These are phyloP conservation scores for Cladosporium sp. DNA, from an alignment of 2,329 filamentous ascomycete species.

Conservation along the genomic window DNA sequence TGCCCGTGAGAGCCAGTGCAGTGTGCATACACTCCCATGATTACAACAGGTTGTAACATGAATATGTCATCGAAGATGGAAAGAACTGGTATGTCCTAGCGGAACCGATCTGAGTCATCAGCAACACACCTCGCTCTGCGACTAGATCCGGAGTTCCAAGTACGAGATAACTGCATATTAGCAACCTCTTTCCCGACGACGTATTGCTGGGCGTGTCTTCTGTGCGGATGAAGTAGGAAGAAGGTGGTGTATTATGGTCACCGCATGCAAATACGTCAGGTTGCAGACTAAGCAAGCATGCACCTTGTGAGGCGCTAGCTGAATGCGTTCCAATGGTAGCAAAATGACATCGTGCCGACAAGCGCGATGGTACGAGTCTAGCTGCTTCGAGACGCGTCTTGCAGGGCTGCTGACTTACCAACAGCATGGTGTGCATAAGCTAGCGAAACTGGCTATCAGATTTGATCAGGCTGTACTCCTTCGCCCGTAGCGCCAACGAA, in stretches of 20 bases:
- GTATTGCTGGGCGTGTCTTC: not conserved
- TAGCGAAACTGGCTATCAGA: not conserved
- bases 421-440: not conserved
- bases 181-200: not conserved
- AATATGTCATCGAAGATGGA: slow-evolving; percentile 7
- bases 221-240: not conserved
- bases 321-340: slow-evolving; percentile 5
- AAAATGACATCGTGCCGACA: not conserved
- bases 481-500: not conserved
- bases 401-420: slow-evolving; percentile 1
- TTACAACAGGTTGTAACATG: not conserved
- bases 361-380: not conserved
- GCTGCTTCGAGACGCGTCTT: not conserved
- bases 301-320: not conserved
- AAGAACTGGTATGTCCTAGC: not conserved
- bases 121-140: slow-evolving; percentile 5
- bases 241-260: slow-evolving; percentile 4
- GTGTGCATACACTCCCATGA: slow-evolving; percentile 3
- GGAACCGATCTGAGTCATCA: slow-evolving; percentile 11
- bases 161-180: not conserved
- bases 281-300: slow-evolving; percentile 2
- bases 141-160: not conserved
- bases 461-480: not conserved
- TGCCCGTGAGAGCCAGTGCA: not conserved
- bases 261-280: slow-evolving; percentile 1